phyloP scores from a whole-genome alignment of 805 yeast genomes.

The Clavispora santaluciae region DNA sequence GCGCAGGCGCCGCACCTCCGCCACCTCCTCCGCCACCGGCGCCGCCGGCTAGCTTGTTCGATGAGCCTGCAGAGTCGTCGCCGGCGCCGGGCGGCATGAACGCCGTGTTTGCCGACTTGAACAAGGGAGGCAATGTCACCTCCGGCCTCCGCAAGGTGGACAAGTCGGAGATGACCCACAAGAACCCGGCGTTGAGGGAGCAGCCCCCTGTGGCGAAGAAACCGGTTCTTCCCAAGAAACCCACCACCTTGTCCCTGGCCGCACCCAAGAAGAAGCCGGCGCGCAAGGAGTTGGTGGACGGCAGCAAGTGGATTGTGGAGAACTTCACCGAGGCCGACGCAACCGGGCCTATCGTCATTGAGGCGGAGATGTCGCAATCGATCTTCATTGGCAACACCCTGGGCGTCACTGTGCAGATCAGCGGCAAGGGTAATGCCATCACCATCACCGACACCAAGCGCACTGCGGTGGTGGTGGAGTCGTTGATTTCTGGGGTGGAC shows the following conservation, averaged over 20 bases:
- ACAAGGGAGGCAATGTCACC: slow-evolving; percentile 80
- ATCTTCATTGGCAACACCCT: slow-evolving; percentile 81
- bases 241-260: slow-evolving; percentile 51
- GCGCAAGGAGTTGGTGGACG: slow-evolving; percentile 69
- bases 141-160: slow-evolving; percentile 88
- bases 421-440: slow-evolving; percentile 89
- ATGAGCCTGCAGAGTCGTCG: slow-evolving; percentile 18
- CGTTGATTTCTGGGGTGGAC: slow-evolving; percentile 83
- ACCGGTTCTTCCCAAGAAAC: slow-evolving; percentile 84
- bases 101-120: slow-evolving; percentile 90
- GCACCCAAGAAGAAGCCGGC: slow-evolving; percentile 37
- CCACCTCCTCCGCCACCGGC: slow-evolving; percentile 92
- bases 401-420: slow-evolving; percentile 70
- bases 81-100: slow-evolving; percentile 49
- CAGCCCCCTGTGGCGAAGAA: slow-evolving; percentile 44
- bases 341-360: slow-evolving; percentile 57
- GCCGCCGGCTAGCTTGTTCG: slow-evolving; percentile 74
- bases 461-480: slow-evolving; percentile 76
- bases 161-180: slow-evolving; percentile 89
- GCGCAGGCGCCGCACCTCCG: slow-evolving; percentile 30
- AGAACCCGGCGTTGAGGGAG: slow-evolving; percentile 75
- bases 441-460: slow-evolving; percentile 68
- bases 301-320: slow-evolving; percentile 80
- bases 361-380: slow-evolving; percentile 82
- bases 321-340: slow-evolving; percentile 55